Evolutionary conservation across 1,139 yeast genomes (phyloP).

Genomic region (Kodamaea fungicola): DNA sequence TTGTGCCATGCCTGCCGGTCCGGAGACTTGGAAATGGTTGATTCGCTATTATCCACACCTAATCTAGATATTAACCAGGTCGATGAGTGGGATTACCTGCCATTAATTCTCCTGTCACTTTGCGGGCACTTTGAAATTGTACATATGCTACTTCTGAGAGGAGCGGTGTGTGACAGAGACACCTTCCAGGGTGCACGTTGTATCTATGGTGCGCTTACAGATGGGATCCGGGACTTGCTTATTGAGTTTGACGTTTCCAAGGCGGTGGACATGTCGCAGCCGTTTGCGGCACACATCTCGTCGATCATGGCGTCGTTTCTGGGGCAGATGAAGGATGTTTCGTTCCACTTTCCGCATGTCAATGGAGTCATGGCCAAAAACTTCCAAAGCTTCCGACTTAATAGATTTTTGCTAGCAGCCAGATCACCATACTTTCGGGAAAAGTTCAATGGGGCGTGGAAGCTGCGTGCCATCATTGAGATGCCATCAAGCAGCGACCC

Average conservation of each 20-base stretch:
- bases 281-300: slow-evolving; percentile 70
- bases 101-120: slow-evolving; percentile 65
- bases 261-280: slow-evolving; percentile 65
- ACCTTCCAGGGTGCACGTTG: slow-evolving; percentile 80
- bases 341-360: slow-evolving; percentile 23
- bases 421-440: slow-evolving; percentile 29
- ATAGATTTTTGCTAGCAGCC: slow-evolving; percentile 41
- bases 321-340: slow-evolving; percentile 35
- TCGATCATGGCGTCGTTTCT: slow-evolving; percentile 35
- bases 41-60: slow-evolving; percentile 48
- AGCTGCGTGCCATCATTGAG: slow-evolving; percentile 15
- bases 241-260: slow-evolving; percentile 64
- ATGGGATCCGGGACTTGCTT: slow-evolving; percentile 56
- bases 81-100: slow-evolving; percentile 74
- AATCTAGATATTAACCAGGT: slow-evolving; percentile 59
- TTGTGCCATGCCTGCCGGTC: slow-evolving; percentile 65
- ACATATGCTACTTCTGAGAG: slow-evolving; percentile 51
- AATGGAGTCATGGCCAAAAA: slow-evolving; percentile 13
- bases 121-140: slow-evolving; percentile 74
- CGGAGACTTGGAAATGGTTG: slow-evolving; percentile 67
- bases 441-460: slow-evolving; percentile 28
- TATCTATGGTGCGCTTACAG: slow-evolving; percentile 73
- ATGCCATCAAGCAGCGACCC: slow-evolving; percentile 22
- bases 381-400: slow-evolving; percentile 22
- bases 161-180: slow-evolving; percentile 77